Evolutionary conservation across 768 basidiomycete genomes (phyloP).

Genomic region (Daedaleopsis nitida): DNA sequence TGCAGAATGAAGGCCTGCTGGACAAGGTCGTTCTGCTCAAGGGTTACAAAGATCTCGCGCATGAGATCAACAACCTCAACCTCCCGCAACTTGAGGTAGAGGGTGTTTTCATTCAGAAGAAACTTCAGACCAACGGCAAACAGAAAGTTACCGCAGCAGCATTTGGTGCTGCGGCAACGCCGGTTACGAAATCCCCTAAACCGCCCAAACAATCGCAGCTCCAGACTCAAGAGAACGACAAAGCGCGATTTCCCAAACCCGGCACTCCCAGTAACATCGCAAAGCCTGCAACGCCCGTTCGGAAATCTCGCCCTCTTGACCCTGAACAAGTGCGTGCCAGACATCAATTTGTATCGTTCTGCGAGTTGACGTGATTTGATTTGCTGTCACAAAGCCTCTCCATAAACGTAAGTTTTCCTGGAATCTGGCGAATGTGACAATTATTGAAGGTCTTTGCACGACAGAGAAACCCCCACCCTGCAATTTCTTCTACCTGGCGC

Average conservation of each 20-base stretch:
- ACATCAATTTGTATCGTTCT: neutral
- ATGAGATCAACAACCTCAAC: slow-evolving; percentile 34
- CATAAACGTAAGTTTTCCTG: slow-evolving; percentile 32
- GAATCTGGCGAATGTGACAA: neutral
- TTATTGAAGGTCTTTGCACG: neutral
- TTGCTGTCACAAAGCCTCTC: slow-evolving; percentile 26
- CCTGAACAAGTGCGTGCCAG: slow-evolving; percentile 16
- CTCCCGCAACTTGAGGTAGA: slow-evolving; percentile 37
- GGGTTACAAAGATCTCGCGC: slow-evolving; percentile 40
- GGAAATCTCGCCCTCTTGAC: slow-evolving; percentile 12
- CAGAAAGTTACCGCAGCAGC: slow-evolving; percentile 14
- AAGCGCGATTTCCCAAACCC: slow-evolving; percentile 20
- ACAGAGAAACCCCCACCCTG: slow-evolving; percentile 41
- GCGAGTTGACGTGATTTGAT: neutral
- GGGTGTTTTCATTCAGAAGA: slow-evolving; percentile 39
- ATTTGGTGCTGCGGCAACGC: neutral
- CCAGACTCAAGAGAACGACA: slow-evolving; percentile 30
- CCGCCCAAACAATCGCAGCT: slow-evolving; percentile 2
- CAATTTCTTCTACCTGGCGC: slow-evolving; percentile 38
- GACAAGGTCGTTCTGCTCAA: slow-evolving; percentile 41
- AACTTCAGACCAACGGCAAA: slow-evolving; percentile 23
- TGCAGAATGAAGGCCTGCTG: slow-evolving; percentile 41
- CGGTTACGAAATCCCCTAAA: slow-evolving; percentile 8
- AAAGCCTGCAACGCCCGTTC: slow-evolving; percentile 6
- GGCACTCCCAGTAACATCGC: slow-evolving; percentile 7